phyloP scores from a whole-genome alignment of 2,329 filamentous ascomycete species.

The Curvularia sp. region DNA sequence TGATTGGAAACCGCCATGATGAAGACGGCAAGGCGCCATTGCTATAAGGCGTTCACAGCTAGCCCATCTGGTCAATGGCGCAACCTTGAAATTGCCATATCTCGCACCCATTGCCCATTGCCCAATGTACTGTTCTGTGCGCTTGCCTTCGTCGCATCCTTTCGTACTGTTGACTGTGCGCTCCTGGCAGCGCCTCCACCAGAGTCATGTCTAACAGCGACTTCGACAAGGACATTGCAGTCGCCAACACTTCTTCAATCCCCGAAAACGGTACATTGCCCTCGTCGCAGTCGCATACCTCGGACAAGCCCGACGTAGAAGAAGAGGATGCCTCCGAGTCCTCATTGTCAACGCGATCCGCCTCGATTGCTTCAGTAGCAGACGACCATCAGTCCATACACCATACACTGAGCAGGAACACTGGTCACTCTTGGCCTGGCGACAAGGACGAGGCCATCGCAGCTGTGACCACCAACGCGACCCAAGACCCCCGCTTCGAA shows the following conservation, averaged over 20 bases:
- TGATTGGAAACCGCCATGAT: constrained; percentile 2
- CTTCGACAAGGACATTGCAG: constrained; percentile 20
- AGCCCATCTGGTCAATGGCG: constrained; percentile 11
- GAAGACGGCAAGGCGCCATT: constrained; percentile 8
- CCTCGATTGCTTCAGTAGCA: constrained; percentile 27
- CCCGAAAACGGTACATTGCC: background rate
- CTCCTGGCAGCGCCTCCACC: constrained; percentile 8
- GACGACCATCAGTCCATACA: constrained; percentile 39
- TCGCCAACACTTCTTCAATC: constrained; percentile 3
- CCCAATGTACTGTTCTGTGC: background rate
- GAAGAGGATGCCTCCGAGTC: constrained; percentile 29
- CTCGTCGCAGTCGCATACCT: constrained; percentile 8
- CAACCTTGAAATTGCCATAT: background rate
- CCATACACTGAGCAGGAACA: constrained; percentile 45
- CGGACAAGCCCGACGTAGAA: constrained; percentile 12
- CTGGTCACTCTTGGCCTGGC: constrained; percentile 36
- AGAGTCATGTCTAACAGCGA: constrained; percentile 16
- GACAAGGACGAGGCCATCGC: constrained; percentile 38
- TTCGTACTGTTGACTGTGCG: constrained; percentile 5
- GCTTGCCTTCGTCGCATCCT: background rate
- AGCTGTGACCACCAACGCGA: constrained; percentile 47
- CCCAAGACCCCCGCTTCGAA: constrained; percentile 68
- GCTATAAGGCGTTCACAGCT: constrained; percentile 9
- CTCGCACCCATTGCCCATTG: background rate
- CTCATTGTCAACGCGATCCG: constrained; percentile 34